These are phyloP conservation scores for Gossypium bickii DNA, from an alignment of 345 rosid genomes.

Conservation along the genomic window DNA sequence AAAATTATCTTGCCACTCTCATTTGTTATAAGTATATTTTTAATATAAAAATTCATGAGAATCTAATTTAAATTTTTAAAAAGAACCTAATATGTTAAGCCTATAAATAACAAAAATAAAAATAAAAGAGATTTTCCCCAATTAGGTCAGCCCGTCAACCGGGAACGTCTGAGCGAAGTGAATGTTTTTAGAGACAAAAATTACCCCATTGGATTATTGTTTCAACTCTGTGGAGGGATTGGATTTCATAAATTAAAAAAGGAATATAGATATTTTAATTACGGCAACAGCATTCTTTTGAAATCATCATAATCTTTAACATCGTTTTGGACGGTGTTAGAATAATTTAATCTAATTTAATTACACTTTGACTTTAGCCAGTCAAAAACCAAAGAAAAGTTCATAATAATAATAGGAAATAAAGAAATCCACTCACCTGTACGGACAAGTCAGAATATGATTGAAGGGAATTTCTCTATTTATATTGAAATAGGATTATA, in stretches of 20 bases:
- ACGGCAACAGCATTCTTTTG: not conserved
- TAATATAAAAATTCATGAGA: no score
- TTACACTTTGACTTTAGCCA: not conserved
- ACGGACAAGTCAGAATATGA: not conserved
- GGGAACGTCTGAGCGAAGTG: not conserved
- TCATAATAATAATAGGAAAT: no score
- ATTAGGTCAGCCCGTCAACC: not conserved
- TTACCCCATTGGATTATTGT: no score
- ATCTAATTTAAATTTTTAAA: no score
- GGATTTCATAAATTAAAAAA: not conserved
- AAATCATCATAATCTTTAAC: not conserved
- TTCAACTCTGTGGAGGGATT: no score
- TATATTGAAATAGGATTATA: no score
- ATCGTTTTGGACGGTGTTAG: constrained; percentile 1
- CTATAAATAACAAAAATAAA: no score
- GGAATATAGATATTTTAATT: not conserved
- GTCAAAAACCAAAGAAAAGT: not conserved
- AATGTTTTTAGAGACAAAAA: not conserved
- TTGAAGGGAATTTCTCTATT: not conserved
- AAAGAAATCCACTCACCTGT: not conserved
- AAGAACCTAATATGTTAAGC: no score
- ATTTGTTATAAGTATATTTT: no score
- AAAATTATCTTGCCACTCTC: no score
- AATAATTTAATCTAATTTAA: not conserved
- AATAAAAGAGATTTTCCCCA: no score